Conservation (phyloP, 2,329 filamentous ascomycete species). For the Calcarisporium arbuscula region DNA sequence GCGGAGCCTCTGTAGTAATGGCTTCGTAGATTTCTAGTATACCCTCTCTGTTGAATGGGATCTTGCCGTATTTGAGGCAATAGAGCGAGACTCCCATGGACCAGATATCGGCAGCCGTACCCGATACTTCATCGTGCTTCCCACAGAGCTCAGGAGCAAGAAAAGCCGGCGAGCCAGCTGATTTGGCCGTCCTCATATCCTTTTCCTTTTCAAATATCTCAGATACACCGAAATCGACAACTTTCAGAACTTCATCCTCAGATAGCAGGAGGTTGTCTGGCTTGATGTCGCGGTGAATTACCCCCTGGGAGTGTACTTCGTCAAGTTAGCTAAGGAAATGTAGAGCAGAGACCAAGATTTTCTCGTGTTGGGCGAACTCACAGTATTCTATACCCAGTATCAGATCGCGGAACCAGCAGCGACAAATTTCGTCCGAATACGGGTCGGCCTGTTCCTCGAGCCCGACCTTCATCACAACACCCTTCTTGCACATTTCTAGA, state of each 20-base stretch:
- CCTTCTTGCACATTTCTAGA: conserved; percentile 97
- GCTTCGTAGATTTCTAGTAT: conserved; percentile 86
- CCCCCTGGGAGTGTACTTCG: conserved; percentile 82
- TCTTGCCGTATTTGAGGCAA: conserved; percentile 79
- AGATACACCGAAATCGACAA: conserved; percentile 98
- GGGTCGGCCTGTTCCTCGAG: conserved; percentile 77
- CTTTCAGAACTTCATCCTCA: conserved; percentile 86
- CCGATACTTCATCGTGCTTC: conserved; percentile 81
- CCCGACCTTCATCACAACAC: conserved; percentile 92
- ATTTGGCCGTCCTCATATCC: conserved; percentile 87
- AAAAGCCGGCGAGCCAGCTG: conserved; percentile 90
- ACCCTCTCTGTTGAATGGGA: conserved; percentile 76
- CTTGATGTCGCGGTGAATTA: conserved; percentile 96
- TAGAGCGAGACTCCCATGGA: conserved; percentile 96
- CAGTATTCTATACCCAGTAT: conserved; percentile 91
- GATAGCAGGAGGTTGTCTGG: conserved; percentile 92
- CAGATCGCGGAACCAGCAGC: conserved; percentile 91
- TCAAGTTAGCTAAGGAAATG: conserved; percentile 8
- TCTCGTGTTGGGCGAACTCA: conserved; percentile 42
- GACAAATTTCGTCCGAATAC: conserved; percentile 74
- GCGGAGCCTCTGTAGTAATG: conserved; percentile 65
- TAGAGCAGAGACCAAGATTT: background rate
- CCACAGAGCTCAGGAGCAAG: conserved; percentile 87
- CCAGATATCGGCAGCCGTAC: conserved; percentile 91
- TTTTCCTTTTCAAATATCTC: conserved; percentile 90